Percentiles rank a stretch among this genome's conserved stretches.
phyloP scores from a whole-genome alignment of 495 filamentous ascomycete genomes.

The Haplographium delicatum region DNA sequence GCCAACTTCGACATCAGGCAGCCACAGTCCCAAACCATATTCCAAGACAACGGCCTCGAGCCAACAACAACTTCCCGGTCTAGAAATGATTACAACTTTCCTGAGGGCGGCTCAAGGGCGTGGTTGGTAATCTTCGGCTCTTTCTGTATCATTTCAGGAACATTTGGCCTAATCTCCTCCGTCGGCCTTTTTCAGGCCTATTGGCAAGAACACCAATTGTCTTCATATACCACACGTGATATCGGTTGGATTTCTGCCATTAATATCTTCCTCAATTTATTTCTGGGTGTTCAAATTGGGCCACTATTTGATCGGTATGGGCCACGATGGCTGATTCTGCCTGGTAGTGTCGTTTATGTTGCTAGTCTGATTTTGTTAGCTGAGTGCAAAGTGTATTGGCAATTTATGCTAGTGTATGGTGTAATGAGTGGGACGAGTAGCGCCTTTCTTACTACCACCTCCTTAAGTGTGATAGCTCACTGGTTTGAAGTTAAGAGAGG shows the following conservation, averaged over 20 bases:
- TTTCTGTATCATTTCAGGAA: constrained; percentile 53
- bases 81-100: constrained; percentile 37
- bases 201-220: constrained; percentile 54
- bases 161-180: constrained; percentile 62
- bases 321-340: constrained; percentile 10
- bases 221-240: constrained; percentile 44
- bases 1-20: too few relatives aligned
- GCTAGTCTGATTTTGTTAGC: constrained; percentile 12
- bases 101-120: constrained; percentile 54
- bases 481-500: constrained; percentile 59
- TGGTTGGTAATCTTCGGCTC: constrained; percentile 61
- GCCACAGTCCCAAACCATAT: neutral
- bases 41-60: constrained; percentile 3
- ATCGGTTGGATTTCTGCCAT: constrained; percentile 63
- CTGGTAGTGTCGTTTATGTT: constrained; percentile 14
- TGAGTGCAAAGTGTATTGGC: constrained; percentile 53
- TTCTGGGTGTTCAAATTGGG: constrained; percentile 59
- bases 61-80: constrained; percentile 14
- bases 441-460: constrained; percentile 54
- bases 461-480: constrained; percentile 56
- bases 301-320: constrained; percentile 59
- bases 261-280: constrained; percentile 58
- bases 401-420: constrained; percentile 58
- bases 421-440: constrained; percentile 51
- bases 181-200: constrained; percentile 60